Percentiles rank a stretch among this genome's conserved stretches.
Conservation (phyloP, 352 stramenopile species). For the Phytophthora cajani region DNA sequence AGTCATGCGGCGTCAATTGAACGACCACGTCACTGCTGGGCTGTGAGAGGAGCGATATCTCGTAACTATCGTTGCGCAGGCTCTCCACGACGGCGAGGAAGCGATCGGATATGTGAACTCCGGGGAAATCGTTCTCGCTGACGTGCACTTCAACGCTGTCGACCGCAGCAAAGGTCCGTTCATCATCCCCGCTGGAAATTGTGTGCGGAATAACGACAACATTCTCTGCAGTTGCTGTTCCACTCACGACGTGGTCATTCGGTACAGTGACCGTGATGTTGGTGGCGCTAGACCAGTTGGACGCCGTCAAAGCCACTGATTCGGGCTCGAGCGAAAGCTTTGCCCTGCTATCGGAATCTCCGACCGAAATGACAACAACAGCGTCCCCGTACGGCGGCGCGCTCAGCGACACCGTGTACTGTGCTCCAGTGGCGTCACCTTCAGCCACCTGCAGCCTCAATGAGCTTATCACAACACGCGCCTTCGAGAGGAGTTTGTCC, state of each 20-base stretch:
- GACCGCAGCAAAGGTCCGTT: slow-evolving; percentile 42
- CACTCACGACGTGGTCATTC: slow-evolving; percentile 37
- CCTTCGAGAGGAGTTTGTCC: slow-evolving; percentile 39
- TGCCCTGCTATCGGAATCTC: slow-evolving; percentile 11
- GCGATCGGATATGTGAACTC: slow-evolving; percentile 57
- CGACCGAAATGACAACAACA: slow-evolving; percentile 26
- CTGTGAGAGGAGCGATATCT: slow-evolving; percentile 51
- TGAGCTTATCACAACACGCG: slow-evolving; percentile 46
- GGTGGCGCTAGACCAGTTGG: slow-evolving; percentile 50
- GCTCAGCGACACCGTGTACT: slow-evolving; percentile 57
- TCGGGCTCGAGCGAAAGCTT: slow-evolving; percentile 41
- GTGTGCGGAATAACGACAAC: slow-evolving; percentile 41
- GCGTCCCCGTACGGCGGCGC: slow-evolving; percentile 38
- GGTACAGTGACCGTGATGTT: slow-evolving; percentile 35
- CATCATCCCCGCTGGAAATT: slow-evolving; percentile 40
- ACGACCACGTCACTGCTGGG: slow-evolving; percentile 48
- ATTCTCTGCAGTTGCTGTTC: slow-evolving; percentile 15
- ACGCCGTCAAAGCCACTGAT: slow-evolving; percentile 42
- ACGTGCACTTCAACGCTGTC: slow-evolving; percentile 48
- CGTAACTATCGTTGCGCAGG: slow-evolving; percentile 60
- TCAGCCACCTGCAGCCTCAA: slow-evolving; percentile 36
- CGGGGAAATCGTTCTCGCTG: slow-evolving; percentile 60
- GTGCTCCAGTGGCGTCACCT: slow-evolving; percentile 22
- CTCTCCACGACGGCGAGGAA: slow-evolving; percentile 55
- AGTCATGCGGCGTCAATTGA: slow-evolving; percentile 30